phyloP scores from a whole-genome alignment of 768 basidiomycete species.

The Coprinopsis marcescibilis region DNA sequence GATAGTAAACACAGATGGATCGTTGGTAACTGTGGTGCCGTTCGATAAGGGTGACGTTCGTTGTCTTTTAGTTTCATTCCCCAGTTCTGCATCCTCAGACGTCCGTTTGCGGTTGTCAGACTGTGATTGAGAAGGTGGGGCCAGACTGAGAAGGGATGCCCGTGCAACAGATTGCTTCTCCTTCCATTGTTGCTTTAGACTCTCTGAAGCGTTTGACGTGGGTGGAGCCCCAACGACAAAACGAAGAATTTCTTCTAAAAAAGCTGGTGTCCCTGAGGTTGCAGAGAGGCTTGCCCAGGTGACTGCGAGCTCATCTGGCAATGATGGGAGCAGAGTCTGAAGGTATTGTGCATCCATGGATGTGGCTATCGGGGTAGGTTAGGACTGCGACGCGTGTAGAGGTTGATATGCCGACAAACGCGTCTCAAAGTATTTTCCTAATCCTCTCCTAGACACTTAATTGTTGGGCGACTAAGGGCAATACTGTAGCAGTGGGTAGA shows the following conservation, averaged over 20 bases:
- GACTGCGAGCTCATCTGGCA: background rate
- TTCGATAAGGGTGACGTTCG: conserved; percentile 19
- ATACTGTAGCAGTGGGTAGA: no score
- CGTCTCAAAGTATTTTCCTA: no score
- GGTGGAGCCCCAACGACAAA: conserved; percentile 3
- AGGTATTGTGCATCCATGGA: background rate
- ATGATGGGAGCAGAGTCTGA: background rate
- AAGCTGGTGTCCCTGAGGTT: background rate
- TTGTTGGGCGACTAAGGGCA: no score
- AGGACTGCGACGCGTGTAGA: no score
- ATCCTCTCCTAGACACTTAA: no score
- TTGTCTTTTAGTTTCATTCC: conserved; percentile 29
- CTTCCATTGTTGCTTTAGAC: background rate
- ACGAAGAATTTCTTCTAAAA: conserved; percentile 1
- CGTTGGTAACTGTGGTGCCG: conserved; percentile 8
- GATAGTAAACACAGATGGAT: conserved; percentile 47
- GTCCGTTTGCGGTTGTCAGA: background rate
- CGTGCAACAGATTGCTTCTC: background rate
- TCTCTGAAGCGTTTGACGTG: background rate
- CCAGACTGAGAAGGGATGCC: background rate
- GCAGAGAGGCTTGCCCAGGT: background rate
- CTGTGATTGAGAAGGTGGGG: background rate
- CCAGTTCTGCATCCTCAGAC: conserved; percentile 10
- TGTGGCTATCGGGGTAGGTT: conserved; percentile 1
- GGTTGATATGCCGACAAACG: no score